phyloP scores from a whole-genome alignment of 305 asterid species.

The Solanum hybrid region DNA sequence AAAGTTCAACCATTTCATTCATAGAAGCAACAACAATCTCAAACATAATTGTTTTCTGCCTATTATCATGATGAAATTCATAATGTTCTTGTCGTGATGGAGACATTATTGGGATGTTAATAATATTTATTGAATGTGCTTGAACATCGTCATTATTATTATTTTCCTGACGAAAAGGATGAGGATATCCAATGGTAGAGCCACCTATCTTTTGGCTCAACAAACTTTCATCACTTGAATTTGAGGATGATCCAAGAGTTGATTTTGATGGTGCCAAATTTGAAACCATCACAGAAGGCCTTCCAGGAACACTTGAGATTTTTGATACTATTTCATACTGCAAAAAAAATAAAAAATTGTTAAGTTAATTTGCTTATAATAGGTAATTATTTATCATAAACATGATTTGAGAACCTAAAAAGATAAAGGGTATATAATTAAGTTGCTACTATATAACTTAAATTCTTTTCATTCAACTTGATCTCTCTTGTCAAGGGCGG shows the following conservation, averaged over 20 bases:
- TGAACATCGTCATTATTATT: neutral
- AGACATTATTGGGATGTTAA: neutral
- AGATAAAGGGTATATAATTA: too few relatives aligned
- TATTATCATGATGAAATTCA: neutral
- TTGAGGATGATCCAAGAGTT: too few relatives aligned
- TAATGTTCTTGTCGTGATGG: constrained; percentile 10
- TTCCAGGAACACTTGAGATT: constrained; percentile 29
- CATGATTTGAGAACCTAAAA: neutral
- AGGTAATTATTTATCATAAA: neutral
- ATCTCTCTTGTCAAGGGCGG: neutral
- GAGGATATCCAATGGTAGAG: too few relatives aligned
- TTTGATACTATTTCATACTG: constrained; percentile 29
- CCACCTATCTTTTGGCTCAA: too few relatives aligned
- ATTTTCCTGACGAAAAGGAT: neutral
- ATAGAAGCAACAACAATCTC: constrained; percentile 35
- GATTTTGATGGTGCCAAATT: neutral
- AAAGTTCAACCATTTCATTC: constrained; percentile 46
- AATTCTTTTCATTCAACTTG: too few relatives aligned
- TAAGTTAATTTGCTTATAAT: neutral
- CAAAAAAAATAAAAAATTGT: neutral
- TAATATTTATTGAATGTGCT: constrained; percentile 2
- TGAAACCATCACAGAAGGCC: neutral
- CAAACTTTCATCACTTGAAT: too few relatives aligned
- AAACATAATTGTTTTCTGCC: constrained; percentile 27
- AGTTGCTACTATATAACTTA: too few relatives aligned